phyloP scores from a whole-genome alignment of 1,139 yeast genomes.

The Protomyces gravidus region DNA sequence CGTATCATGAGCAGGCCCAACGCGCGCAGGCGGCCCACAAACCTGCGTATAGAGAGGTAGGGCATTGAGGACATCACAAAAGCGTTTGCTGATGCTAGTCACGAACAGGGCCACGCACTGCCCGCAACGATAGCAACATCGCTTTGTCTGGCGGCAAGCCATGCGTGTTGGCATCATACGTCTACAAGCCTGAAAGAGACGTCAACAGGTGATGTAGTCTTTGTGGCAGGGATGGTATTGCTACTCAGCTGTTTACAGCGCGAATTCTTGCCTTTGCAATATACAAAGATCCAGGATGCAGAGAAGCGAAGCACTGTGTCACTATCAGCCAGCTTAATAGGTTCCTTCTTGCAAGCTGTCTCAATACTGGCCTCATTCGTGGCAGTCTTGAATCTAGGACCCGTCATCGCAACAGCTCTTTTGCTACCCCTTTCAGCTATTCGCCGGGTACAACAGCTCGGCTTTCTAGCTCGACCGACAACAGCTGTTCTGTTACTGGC shows the following conservation, averaged over 20 bases:
- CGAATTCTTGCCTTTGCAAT: background rate
- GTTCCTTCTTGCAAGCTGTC: background rate
- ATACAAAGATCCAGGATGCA: background rate
- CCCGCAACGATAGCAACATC: background rate
- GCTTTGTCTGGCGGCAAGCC: background rate
- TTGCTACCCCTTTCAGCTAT: background rate
- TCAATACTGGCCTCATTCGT: background rate
- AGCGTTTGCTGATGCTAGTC: background rate
- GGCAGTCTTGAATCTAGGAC: background rate
- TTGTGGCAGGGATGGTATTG: background rate
- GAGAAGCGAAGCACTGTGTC: background rate
- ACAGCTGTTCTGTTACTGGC: background rate
- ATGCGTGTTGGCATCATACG: background rate
- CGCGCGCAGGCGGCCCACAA: background rate
- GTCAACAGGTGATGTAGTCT: background rate
- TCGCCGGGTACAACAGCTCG: background rate
- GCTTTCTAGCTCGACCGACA: background rate
- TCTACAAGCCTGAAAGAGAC: background rate
- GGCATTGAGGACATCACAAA: no score
- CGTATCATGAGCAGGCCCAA: background rate
- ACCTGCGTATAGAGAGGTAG: background rate
- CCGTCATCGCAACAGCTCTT: background rate
- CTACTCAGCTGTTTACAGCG: background rate
- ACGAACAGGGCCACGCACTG: background rate
- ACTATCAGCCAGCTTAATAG: background rate